Percentiles rank a stretch among this genome's conserved stretches.
Conservation (phyloP, 2,329 filamentous ascomycete species). For the Aureobasidium sp. region DNA sequence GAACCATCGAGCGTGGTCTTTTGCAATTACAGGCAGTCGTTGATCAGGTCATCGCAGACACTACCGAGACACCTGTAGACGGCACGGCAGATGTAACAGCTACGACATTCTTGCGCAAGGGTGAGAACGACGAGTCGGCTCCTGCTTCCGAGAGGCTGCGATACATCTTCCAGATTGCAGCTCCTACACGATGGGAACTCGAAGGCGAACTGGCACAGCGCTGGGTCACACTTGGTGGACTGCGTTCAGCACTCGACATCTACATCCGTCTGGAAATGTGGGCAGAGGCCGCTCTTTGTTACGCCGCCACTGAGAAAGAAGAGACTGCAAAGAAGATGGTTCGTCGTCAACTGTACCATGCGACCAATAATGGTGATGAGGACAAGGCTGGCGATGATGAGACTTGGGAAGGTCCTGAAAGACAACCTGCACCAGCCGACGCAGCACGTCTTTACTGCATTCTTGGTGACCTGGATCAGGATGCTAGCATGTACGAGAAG, state of each 20-base stretch:
- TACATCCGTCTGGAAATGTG: slow-evolving; percentile 90
- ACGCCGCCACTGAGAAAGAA: slow-evolving; percentile 71
- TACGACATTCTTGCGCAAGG: slow-evolving; percentile 72
- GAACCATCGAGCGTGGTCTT: slow-evolving; percentile 82
- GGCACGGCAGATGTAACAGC: slow-evolving; percentile 40
- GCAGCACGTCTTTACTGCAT: slow-evolving; percentile 89
- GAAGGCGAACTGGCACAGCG: slow-evolving; percentile 86
- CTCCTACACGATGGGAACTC: slow-evolving; percentile 85
- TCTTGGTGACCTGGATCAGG: slow-evolving; percentile 76
- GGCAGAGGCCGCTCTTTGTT: slow-evolving; percentile 89
- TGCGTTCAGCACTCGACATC: slow-evolving; percentile 87
- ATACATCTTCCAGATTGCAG: slow-evolving; percentile 77
- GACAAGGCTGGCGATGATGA: slow-evolving; percentile 33
- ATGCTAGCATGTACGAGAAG: slow-evolving; percentile 68
- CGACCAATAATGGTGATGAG: slow-evolving; percentile 41
- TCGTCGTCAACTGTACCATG: slow-evolving; percentile 69
- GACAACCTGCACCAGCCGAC: slow-evolving; percentile 66
- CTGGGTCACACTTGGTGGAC: slow-evolving; percentile 84
- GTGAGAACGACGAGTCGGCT: slow-evolving; percentile 70
- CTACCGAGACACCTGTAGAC: slow-evolving; percentile 36
- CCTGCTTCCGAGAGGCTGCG: slow-evolving; percentile 66
- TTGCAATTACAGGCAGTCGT: slow-evolving; percentile 91
- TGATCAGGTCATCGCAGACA: slow-evolving; percentile 90
- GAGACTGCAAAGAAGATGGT: slow-evolving; percentile 74
- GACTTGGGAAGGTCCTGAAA: slow-evolving; percentile 60